Evolutionary conservation across 768 basidiomycete species (phyloP), one percentile per base, ranked within the genome.

Genomic region (Lactarius indigo): DNA sequence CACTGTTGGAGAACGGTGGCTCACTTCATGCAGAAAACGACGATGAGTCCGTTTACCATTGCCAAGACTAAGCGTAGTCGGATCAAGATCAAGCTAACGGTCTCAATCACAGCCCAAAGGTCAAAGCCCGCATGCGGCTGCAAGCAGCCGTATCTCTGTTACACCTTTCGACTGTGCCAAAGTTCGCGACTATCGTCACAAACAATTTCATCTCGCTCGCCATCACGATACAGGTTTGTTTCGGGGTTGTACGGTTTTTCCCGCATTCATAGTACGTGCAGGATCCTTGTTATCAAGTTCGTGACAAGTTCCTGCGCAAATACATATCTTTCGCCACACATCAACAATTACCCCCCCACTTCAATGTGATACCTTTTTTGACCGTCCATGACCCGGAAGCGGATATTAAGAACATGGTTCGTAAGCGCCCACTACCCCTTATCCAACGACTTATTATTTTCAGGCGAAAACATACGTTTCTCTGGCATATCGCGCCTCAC

Each of bases 271-370:
- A 60, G 44, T 20, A 26, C 15, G 30, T 55, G 23, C 73, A 97
- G 92, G 96, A 99, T 72, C 81, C 92, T 1, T 92, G 89, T 72
- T 97, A 87, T 75, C 86, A 93, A 69, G 92, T 98, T 55, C 91
- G 97, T 54, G 79, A 86, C 64, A 77, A 72, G 5, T 96, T 96
- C 79, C 75, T 98, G 60, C 83, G 79, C 30, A 97, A 97, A 76
- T 79, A 95, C 2, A 76, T 90, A 13, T 73, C 80, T 12, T 78
- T 92, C 30, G 76, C 95, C n/a, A 82, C 85, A 55, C 74, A 78
- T 3, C 83, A 86, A 41, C 88, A 89, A 76, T 77, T 95, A 2
- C 82, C 87, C 18, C 76, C 88, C 1, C 82, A 85, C 23, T 96
- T 89, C 78, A 93, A 95, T 73, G 79, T 91, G 55, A 85, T 97